A percentile compares a stretch with the other conserved stretches of the same genome.
These are phyloP conservation scores for Nidula microcarpa DNA, from an alignment of 768 basidiomycete genomes.

Conservation along the genomic window DNA sequence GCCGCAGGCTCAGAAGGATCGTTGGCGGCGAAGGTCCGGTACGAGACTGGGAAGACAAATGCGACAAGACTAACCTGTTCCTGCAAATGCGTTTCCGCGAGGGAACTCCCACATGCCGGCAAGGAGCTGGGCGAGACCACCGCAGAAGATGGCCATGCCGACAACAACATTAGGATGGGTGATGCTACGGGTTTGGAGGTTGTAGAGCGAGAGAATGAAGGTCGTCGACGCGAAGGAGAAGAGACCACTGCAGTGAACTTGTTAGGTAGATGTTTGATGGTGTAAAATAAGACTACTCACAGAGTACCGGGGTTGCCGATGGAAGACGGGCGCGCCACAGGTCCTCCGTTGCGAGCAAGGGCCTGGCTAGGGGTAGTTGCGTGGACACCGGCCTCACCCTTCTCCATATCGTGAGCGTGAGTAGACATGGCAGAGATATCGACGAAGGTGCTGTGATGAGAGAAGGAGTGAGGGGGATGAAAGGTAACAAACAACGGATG, in stretches of 20 bases:
- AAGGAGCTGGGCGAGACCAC: constrained; percentile 81
- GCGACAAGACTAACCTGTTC: constrained; percentile 50
- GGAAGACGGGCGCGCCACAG: constrained; percentile 22
- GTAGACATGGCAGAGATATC: constrained; percentile 8
- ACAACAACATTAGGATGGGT: constrained; percentile 65
- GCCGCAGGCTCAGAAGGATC: constrained; percentile 27
- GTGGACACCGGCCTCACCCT: constrained; percentile 19
- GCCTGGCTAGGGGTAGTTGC: constrained; percentile 22
- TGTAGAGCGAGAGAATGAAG: constrained; percentile 74
- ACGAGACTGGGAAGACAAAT: constrained; percentile 12
- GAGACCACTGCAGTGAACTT: constrained; percentile 48
- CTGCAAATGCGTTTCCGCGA: constrained; percentile 67
- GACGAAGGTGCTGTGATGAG: neutral
- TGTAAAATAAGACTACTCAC: constrained; percentile 23
- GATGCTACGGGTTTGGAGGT: constrained; percentile 54
- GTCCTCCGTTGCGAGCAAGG: constrained; percentile 13
- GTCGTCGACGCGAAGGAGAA: constrained; percentile 86
- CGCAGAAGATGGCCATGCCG: constrained; percentile 84
- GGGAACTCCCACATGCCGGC: constrained; percentile 91
- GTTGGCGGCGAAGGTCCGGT: constrained; percentile 14
- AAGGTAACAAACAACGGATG: neutral
- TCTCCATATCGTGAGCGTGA: constrained; percentile 27
- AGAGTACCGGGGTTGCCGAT: constrained; percentile 63
- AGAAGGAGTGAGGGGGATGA: constrained; percentile 1
- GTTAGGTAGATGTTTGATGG: neutral